Evolutionary conservation across 768 basidiomycete species (phyloP).

Genomic region (Russula sp.): DNA sequence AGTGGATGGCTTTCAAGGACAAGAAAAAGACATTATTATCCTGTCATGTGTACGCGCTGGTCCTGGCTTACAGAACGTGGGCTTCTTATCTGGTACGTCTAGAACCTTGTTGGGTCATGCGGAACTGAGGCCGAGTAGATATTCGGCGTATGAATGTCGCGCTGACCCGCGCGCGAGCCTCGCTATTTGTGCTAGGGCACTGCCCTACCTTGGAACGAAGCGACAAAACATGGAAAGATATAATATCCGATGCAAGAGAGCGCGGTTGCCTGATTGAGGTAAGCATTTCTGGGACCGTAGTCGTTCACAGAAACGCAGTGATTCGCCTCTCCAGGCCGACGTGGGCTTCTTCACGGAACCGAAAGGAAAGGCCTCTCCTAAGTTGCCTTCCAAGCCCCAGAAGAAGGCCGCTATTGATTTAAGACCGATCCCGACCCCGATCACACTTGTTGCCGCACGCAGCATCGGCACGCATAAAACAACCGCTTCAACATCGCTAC

Average conservation of each 20-base stretch:
- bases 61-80: slow-evolving; percentile 70
- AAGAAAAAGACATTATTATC: slow-evolving; percentile 98
- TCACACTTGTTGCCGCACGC: slow-evolving; percentile 13
- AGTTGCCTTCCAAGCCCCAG: neutral
- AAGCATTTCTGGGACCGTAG: slow-evolving; percentile 24
- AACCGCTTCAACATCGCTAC: neutral
- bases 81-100: slow-evolving; percentile 73
- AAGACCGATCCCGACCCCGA: slow-evolving; percentile 3
- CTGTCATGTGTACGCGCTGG: slow-evolving; percentile 95
- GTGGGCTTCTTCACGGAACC: slow-evolving; percentile 34
- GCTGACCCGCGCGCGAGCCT: slow-evolving; percentile 91
- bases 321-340: slow-evolving; percentile 28
- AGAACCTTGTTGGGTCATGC: neutral
- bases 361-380: neutral
- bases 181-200: slow-evolving; percentile 90
- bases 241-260: slow-evolving; percentile 67
- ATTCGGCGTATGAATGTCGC: slow-evolving; percentile 96
- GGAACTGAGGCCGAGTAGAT: slow-evolving; percentile 35
- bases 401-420: neutral
- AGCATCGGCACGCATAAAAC: slow-evolving; percentile 1
- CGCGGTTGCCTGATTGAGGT: slow-evolving; percentile 62
- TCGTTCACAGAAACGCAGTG: neutral
- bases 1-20: slow-evolving; percentile 98
- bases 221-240: slow-evolving; percentile 68
- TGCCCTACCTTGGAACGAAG: slow-evolving; percentile 84